Conservation (phyloP, 148 eudicot genomes). For the Nepenthes gracilis region DNA sequence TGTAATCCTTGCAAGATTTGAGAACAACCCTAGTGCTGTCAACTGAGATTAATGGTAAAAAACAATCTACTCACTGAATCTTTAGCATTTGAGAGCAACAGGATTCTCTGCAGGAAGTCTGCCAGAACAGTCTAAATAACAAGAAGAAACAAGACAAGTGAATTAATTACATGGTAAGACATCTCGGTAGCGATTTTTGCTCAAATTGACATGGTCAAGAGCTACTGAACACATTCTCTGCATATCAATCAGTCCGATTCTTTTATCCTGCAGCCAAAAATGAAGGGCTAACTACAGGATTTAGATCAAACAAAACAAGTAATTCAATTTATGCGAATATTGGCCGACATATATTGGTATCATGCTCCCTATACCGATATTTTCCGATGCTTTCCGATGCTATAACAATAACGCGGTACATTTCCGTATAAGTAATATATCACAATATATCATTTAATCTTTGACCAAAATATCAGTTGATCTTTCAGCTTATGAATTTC, state of each 20-base stretch:
- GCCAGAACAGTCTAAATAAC: background rate
- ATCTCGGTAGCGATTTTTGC: constrained; percentile 85
- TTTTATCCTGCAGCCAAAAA: constrained; percentile 35
- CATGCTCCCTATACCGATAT: too few relatives aligned
- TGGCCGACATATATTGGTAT: too few relatives aligned
- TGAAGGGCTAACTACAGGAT: background rate
- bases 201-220: constrained; percentile 37
- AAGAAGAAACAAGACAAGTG: background rate
- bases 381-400: too few relatives aligned
- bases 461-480: too few relatives aligned
- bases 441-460: too few relatives aligned
- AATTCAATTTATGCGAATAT: background rate
- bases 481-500: too few relatives aligned
- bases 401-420: too few relatives aligned
- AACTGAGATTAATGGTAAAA: constrained; percentile 36
- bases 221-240: constrained; percentile 57
- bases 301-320: background rate
- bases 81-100: background rate
- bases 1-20: constrained; percentile 64
- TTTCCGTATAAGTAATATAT: too few relatives aligned
- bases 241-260: constrained; percentile 49
- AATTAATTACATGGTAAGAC: constrained; percentile 67
- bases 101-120: background rate
- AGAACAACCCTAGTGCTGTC: constrained; percentile 73
- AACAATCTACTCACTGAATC: background rate